Percentiles rank a stretch among this genome's conserved stretches.
phyloP scores from a whole-genome alignment of 495 filamentous ascomycete species.

The Sabuloglossum arenarium region DNA sequence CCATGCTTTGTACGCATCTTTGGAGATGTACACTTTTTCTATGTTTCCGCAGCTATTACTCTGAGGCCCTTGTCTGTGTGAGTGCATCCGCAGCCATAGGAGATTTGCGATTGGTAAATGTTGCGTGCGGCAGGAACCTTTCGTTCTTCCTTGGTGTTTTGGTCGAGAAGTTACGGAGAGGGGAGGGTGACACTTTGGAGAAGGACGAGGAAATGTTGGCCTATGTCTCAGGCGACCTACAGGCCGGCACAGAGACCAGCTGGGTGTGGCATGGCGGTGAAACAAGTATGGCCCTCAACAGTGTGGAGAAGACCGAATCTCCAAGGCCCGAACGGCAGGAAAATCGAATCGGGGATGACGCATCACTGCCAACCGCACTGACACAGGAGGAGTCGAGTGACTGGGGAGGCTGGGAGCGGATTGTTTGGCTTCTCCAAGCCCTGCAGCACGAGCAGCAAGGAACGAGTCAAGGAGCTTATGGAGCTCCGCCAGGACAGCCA shows the following conservation, averaged over 20 bases:
- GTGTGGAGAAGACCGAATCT: slow-evolving; percentile 4
- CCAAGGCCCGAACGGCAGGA: not conserved
- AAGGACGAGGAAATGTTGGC: slow-evolving; percentile 78
- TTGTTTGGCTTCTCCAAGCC: slow-evolving; percentile 20
- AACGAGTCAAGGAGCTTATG: slow-evolving; percentile 18
- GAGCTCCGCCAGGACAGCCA: slow-evolving; percentile 9
- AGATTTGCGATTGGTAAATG: slow-evolving; percentile 45
- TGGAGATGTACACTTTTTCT: slow-evolving; percentile 80
- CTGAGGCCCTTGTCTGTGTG: slow-evolving; percentile 49
- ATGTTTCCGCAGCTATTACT: slow-evolving; percentile 49
- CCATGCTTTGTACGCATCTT: slow-evolving; percentile 62
- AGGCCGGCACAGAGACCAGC: slow-evolving; percentile 53
- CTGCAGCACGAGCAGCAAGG: slow-evolving; percentile 8
- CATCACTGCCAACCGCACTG: slow-evolving; percentile 13
- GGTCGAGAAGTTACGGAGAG: slow-evolving; percentile 31
- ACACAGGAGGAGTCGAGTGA: slow-evolving; percentile 28
- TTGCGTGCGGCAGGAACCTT: slow-evolving; percentile 62
- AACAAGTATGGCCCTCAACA: slow-evolving; percentile 24
- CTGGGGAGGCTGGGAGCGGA: slow-evolving; percentile 33
- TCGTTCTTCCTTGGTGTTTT: slow-evolving; percentile 62
- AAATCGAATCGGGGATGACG: not conserved
- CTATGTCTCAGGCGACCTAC: slow-evolving; percentile 77
- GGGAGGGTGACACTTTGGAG: slow-evolving; percentile 17
- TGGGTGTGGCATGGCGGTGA: slow-evolving; percentile 77
- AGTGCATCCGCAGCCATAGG: slow-evolving; percentile 47